These are phyloP conservation scores for Fagus crenata DNA, from an alignment of 306 rosid species.

Conservation along the genomic window DNA sequence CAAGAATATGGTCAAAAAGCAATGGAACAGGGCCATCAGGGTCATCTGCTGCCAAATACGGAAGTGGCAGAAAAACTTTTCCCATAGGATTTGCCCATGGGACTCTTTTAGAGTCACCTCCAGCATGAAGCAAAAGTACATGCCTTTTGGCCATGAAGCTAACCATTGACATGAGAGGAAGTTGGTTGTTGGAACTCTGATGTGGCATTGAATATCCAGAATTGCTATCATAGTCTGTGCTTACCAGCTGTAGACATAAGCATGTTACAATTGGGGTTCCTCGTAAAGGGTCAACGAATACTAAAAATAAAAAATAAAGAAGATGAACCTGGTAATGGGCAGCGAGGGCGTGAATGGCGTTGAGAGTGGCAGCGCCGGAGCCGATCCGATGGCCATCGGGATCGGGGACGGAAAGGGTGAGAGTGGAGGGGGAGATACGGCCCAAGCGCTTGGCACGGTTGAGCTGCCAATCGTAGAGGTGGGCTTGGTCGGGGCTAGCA, in stretches of 20 bases:
- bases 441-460: conserved; percentile 80
- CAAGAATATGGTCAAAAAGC: conserved; percentile 91
- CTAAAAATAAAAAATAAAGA: no score
- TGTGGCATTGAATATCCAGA: conserved; percentile 21
- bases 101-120: conserved; percentile 95
- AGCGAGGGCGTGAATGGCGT: conserved; percentile 73
- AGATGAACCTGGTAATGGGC: conserved; percentile 35
- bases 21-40: conserved; percentile 96
- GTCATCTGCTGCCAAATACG: conserved; percentile 81
- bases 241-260: conserved; percentile 37
- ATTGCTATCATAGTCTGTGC: conserved; percentile 20
- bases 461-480: conserved; percentile 81
- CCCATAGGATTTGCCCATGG: conserved; percentile 99
- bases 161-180: conserved; percentile 30
- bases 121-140: conserved; percentile 85
- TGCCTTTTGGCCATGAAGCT: conserved; percentile 58
- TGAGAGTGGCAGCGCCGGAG: conserved; percentile 88
- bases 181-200: conserved; percentile 19
- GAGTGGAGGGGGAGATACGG: conserved; percentile 61
- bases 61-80: conserved; percentile 87
- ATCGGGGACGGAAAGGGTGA: conserved; percentile 90
- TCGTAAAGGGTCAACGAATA: no score
- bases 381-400: conserved; percentile 82
- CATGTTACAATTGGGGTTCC: not conserved
- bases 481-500: conserved; percentile 88